Evolutionary conservation across 805 yeast genomes (phyloP).

Genomic region (Hanseniaspora mollemarum): DNA sequence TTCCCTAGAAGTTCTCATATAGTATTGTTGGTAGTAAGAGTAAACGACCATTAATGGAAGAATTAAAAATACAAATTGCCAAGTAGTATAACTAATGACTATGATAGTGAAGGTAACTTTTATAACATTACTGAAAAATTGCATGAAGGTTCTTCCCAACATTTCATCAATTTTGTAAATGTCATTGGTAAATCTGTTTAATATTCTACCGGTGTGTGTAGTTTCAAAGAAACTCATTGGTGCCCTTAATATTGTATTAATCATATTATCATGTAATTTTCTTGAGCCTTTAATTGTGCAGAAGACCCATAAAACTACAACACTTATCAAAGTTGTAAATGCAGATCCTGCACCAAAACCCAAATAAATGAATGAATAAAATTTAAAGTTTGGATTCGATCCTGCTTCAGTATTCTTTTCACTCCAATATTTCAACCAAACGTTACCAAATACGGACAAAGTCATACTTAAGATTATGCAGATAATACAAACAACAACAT

Average conservation of each 20-base stretch:
- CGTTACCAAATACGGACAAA: slow-evolving; percentile 55
- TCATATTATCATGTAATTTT: slow-evolving; percentile 64
- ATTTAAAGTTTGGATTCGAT: slow-evolving; percentile 57
- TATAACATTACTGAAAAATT: slow-evolving; percentile 50
- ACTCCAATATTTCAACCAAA: slow-evolving; percentile 97
- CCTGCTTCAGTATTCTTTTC: slow-evolving; percentile 67
- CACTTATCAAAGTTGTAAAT: slow-evolving; percentile 48
- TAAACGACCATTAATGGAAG: slow-evolving; percentile 59
- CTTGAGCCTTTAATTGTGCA: slow-evolving; percentile 78
- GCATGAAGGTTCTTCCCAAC: slow-evolving; percentile 56
- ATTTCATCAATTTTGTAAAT: slow-evolving; percentile 78
- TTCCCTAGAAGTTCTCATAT: slow-evolving; percentile 67
- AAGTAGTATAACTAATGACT: slow-evolving; percentile 78
- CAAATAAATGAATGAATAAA: slow-evolving; percentile 65
- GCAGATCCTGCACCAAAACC: slow-evolving; percentile 62
- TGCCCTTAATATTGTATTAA: slow-evolving; percentile 61
- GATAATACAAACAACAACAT: slow-evolving; percentile 47
- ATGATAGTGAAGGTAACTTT: slow-evolving; percentile 63
- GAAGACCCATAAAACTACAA: slow-evolving; percentile 60
- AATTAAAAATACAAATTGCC: slow-evolving; percentile 66
- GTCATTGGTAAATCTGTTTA: slow-evolving; percentile 86
- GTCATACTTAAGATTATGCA: slow-evolving; percentile 50
- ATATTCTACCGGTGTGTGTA: slow-evolving; percentile 84
- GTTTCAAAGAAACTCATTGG: slow-evolving; percentile 96
- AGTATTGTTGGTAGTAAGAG: slow-evolving; percentile 63